Conservation (phyloP, 768 basidiomycete species). For the Russula sp. region DNA sequence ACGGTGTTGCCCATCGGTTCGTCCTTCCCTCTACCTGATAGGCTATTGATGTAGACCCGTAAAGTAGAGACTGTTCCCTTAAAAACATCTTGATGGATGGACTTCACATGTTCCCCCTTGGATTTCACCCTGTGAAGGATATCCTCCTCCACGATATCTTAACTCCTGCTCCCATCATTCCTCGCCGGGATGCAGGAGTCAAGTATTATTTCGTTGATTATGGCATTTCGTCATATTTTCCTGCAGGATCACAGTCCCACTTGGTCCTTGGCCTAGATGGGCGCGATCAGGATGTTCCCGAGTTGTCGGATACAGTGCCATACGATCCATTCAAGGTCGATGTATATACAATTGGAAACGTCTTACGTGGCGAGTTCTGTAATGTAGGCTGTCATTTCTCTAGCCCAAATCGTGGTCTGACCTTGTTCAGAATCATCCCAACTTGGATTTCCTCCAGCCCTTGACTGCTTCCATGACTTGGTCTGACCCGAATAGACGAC, state of each 20-base stretch:
- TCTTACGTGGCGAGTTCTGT: neutral
- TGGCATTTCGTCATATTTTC: slow-evolving; percentile 10
- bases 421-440: neutral
- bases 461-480: neutral
- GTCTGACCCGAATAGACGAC: neutral
- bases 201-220: slow-evolving; percentile 18
- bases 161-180: neutral
- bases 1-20: slow-evolving; percentile 17
- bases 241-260: neutral
- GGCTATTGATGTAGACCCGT: neutral
- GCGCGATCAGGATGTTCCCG: slow-evolving; percentile 17
- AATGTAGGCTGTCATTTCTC: neutral
- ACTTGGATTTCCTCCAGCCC: neutral
- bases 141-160: neutral
- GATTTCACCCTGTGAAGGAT: slow-evolving; percentile 11
- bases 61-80: neutral
- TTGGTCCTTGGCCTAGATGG: neutral
- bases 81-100: slow-evolving; percentile 16
- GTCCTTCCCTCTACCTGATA: neutral
- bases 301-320: slow-evolving; percentile 5
- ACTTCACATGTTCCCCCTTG: slow-evolving; percentile 4
- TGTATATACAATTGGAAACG: slow-evolving; percentile 15
- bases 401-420: neutral
- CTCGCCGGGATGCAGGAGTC: neutral
- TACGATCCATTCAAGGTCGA: slow-evolving; percentile 23